These are phyloP conservation scores for Botryotinia calthae DNA, from an alignment of 2,329 filamentous ascomycete species.

Conservation along the genomic window DNA sequence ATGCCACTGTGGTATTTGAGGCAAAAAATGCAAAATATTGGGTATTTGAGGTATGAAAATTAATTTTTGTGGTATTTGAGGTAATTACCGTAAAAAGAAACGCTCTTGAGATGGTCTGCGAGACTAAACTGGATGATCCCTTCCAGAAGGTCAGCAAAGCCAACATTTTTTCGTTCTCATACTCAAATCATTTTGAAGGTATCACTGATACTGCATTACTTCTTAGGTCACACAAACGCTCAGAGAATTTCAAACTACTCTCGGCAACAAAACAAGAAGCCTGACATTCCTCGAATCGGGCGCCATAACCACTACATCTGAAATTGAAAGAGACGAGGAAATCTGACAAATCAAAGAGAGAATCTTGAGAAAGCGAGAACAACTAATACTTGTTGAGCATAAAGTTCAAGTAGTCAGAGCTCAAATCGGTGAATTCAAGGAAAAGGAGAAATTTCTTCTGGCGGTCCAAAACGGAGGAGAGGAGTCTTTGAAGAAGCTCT, in stretches of 20 bases:
- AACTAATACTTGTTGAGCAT: too few relatives aligned
- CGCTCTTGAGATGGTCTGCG: background rate
- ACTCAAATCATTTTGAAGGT: rapidly evolving
- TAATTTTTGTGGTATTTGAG: too few relatives aligned
- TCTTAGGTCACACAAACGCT: background rate
- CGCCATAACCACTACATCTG: too few relatives aligned
- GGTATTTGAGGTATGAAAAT: too few relatives aligned
- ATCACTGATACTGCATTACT: background rate
- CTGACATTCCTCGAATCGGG: too few relatives aligned
- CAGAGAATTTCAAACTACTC: background rate
- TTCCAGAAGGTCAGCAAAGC: background rate
- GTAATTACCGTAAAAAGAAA: background rate
- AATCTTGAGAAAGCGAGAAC: too few relatives aligned
- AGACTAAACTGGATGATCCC: background rate
- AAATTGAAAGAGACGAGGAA: background rate
- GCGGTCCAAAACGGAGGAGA: background rate
- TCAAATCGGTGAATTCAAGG: background rate
- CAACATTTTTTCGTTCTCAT: background rate
- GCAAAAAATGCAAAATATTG: too few relatives aligned
- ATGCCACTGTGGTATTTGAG: too few relatives aligned
- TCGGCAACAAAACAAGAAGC: too few relatives aligned
- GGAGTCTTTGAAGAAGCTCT: background rate
- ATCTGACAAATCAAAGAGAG: too few relatives aligned
- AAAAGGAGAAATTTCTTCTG: background rate
- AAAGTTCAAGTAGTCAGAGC: background rate